Evolutionary conservation across 2,329 filamentous ascomycete species (phyloP).

Genomic region (Simplicillium aogashimaense): DNA sequence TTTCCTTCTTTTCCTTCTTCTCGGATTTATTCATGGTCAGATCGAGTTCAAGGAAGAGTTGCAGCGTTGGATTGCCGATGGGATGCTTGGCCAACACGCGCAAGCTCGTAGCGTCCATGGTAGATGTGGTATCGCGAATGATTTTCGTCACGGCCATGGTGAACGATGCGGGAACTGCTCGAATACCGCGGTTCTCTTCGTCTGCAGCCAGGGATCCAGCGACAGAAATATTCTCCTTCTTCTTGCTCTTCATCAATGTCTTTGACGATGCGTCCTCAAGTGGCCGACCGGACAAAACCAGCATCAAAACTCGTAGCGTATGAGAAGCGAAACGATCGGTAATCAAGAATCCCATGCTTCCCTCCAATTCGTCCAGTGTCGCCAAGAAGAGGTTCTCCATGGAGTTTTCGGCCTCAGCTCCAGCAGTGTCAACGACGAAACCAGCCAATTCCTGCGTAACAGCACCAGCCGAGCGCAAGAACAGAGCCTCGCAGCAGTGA

Average conservation of each 20-base stretch:
- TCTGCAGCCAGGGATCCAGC: constrained; percentile 40
- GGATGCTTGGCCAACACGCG: constrained; percentile 79
- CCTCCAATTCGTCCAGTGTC: constrained; percentile 80
- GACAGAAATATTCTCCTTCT: constrained; percentile 73
- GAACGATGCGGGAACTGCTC: constrained; percentile 72
- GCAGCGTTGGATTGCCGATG: constrained; percentile 86
- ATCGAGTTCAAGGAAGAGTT: constrained; percentile 81
- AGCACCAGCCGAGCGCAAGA: constrained; percentile 69
- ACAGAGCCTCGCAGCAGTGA: constrained; percentile 92
- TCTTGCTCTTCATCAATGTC: constrained; percentile 79
- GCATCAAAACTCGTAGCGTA: constrained; percentile 72
- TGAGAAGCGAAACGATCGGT: constrained; percentile 89
- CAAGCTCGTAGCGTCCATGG: constrained; percentile 69
- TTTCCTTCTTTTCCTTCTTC: constrained; percentile 24
- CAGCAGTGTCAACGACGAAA: constrained; percentile 30
- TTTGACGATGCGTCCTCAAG: constrained; percentile 60
- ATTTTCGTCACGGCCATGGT: constrained; percentile 69
- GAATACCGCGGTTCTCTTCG: constrained; percentile 31
- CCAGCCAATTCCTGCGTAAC: constrained; percentile 63
- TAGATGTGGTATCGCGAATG: constrained; percentile 63
- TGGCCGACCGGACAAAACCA: constrained; percentile 77
- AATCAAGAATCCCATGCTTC: constrained; percentile 70
- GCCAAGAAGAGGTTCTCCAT: constrained; percentile 82
- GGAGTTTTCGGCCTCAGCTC: constrained; percentile 41
- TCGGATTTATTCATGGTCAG: constrained; percentile 60